A percentile compares a stretch with the other conserved stretches of the same genome.
Conservation (phyloP, 352 stramenopile species). For the Globisporangium parvum region DNA sequence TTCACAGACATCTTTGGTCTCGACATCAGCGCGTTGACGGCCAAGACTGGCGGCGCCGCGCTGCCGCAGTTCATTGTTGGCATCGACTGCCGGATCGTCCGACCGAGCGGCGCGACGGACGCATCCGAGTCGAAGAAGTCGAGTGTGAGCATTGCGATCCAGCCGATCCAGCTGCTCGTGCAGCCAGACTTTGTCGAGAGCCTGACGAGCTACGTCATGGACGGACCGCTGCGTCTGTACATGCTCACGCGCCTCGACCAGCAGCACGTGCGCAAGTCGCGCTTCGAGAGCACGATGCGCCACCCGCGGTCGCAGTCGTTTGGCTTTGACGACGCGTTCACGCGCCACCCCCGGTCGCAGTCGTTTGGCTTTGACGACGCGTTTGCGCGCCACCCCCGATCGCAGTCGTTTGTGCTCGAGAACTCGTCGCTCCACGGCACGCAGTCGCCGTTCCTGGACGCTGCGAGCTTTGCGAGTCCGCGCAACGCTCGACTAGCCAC, state of each 20-base stretch:
- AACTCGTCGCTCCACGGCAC: conserved; percentile 5
- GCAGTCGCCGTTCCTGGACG: conserved; percentile 12
- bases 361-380: conserved; percentile 11
- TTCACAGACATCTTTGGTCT: conserved; percentile 57
- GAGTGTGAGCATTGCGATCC: conserved; percentile 30
- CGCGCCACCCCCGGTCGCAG: conserved; percentile 4
- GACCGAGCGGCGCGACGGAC: conserved; percentile 9
- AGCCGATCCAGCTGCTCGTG: conserved; percentile 49
- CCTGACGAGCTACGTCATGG: conserved; percentile 45
- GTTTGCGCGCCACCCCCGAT: conserved; percentile 8
- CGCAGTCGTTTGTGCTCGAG: conserved; percentile 15
- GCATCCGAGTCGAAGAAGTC: conserved; percentile 24
- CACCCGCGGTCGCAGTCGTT: conserved; percentile 12
- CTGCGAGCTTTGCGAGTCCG: conserved; percentile 12
- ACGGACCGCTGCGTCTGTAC: conserved; percentile 43
- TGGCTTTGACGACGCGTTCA: neutral
- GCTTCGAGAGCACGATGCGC: neutral
- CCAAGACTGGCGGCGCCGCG: neutral
- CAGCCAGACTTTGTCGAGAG: conserved; percentile 60
- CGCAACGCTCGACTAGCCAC: conserved; percentile 21
- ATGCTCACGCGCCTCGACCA: conserved; percentile 15
- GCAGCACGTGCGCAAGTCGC: conserved; percentile 4
- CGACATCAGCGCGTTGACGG: conserved; percentile 19
- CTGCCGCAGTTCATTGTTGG: conserved; percentile 29
- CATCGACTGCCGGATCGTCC: conserved; percentile 38